Base-by-base conservation (phyloP, 2,329 filamentous ascomycete species). In the Ceratocystiopsis sp. region DNA sequence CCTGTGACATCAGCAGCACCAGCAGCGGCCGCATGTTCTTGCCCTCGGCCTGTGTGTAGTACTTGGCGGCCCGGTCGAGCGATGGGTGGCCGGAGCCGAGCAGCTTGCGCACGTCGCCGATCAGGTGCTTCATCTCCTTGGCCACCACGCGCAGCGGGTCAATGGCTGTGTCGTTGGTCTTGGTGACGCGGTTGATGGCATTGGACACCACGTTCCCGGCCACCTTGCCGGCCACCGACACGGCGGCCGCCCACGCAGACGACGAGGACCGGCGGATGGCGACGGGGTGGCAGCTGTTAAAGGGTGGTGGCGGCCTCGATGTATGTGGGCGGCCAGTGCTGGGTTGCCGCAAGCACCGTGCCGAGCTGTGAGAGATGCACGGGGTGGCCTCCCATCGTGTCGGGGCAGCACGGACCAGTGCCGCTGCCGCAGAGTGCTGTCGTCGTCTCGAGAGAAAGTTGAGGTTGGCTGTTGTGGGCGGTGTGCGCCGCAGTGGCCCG, bases 11-110 rank as follows among this genome's bases (percentile, higher is more conserved):
- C 54, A 98, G 77, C 48, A 98, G 74, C 29, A 98, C 87, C 48
- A 98, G 81, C 60, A 95, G 75, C 29, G 91, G 91, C 51, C 91
- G 80, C 53, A 98, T 80, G 62, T 96, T 91, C 66, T 98, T 98
- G 49, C 91, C 91, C 67, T 96, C 86, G 46, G 84, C 84, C 55
- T 89, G 83, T 18, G 91, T 94, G 61, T 98, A 98, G 68, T 98
- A 98, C 63, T 98, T 98, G 42, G 91, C 86, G 25, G 87, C 89
- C 37, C 84, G 87, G 57, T 96, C 91, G 47, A 98, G 73, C 38
- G 87, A 86, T 0, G 91, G 91, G 57, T 98, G 89, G 7, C 89
- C 89, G 0, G 87, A 95, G 7, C 89, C 89, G 15, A 96, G 67
- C n/a, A 96, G 69, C 57, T 93, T 83, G 48, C 84, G 74, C 61